Base-by-base conservation (phyloP, 2,329 filamentous ascomycete species). In the Fusarium musae region DNA sequence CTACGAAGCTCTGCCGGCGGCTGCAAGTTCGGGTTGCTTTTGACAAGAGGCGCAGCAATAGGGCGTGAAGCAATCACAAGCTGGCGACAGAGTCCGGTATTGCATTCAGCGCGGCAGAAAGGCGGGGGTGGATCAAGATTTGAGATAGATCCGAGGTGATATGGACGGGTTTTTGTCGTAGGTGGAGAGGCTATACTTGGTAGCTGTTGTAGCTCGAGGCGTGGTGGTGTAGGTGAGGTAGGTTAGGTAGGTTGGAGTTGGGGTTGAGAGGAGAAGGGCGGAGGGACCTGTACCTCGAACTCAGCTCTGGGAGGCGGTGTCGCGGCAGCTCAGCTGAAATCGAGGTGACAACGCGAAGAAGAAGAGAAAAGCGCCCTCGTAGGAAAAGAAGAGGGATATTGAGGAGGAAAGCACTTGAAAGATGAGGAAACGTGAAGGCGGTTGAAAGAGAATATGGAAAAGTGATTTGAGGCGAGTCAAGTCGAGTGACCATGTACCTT, bases 91-190 rank as follows among this genome's bases (percentile, higher is more conserved):
- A 40, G 53, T 28, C 54, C 53, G 57, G 59, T 59, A 59, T 47
- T 43, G 65, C 43, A 43, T 50, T 44, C 44, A 56, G 40, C 52
- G 44, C 63, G 59, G 43, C 49, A 60, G 40, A 65, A 74, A 66
- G 67, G 71, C 71, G 71, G 63, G 67, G 67, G 63, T 50, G 71
- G 47, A 69, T 59, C 44, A 71, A 67, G 30, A 54, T 65, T 64
- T 57, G 50, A 58, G 56, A 40, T 49, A 58, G 60, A 60, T 43
- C 58, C 52, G 67, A 74, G 57, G 61, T 56, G 63, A 68, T 58
- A 36, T 67, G 50, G 39, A 36, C 50, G 50, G 42, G 42, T 53
- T 54, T 43, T 43, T 70, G 57, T 56, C 60, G 58, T 59, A 69
- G 50, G 49, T 72, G 59, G 46, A 59, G 69, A 66, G 56, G 50